Evolutionary conservation across 2,329 filamentous ascomycete species (phyloP), one percentile per base, ranked within the genome.

Genomic region (Xylariomycetidae sp.): DNA sequence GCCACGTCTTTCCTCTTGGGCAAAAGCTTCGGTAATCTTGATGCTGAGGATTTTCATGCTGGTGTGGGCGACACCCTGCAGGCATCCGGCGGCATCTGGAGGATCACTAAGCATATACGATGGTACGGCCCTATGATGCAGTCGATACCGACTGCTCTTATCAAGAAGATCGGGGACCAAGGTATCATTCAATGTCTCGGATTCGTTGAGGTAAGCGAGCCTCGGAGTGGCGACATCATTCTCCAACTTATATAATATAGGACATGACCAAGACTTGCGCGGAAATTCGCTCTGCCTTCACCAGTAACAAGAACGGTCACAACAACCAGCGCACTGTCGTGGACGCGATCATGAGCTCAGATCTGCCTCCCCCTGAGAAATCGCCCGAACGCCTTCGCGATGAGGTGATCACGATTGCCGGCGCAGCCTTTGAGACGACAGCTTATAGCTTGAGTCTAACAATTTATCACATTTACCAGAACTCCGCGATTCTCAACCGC

Each of bases 1-100:
- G 23, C 19, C 3, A 40, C 25, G n/a, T 31, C 40, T 10, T 42
- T 23, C 31, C 25, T 42, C 6, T 13, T 40, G 10, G 34, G 40
- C 4, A 42, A 37, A 16, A 14, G 19, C 15, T 35, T 40, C 27
- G 33, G 33, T 20, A 26, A 29, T 26, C 31, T 42, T 13, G 37
- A 28, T 6, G 23, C 20, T 8, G 34, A 35, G 20, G 31, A 44
- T 19, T 43, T 44, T 12, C 31, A 36, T 29, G 27, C 22, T 11
- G 28, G 29, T 11, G 35, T 41, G 38, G 25, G 18, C 20, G 16
- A n/a, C 13, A 16, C 14, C 12, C 12, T 32, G 11, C 18, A 25
- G 14, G 23, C 19, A 5, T 15, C 12, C 4, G 20, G 30, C n/a
- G 18, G 13, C 6, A 30, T 35, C 6, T 35, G 33, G 33, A 14